These are phyloP conservation scores for Monosporascus ibericus DNA, from an alignment of 2,329 filamentous ascomycete species.

Conservation along the genomic window DNA sequence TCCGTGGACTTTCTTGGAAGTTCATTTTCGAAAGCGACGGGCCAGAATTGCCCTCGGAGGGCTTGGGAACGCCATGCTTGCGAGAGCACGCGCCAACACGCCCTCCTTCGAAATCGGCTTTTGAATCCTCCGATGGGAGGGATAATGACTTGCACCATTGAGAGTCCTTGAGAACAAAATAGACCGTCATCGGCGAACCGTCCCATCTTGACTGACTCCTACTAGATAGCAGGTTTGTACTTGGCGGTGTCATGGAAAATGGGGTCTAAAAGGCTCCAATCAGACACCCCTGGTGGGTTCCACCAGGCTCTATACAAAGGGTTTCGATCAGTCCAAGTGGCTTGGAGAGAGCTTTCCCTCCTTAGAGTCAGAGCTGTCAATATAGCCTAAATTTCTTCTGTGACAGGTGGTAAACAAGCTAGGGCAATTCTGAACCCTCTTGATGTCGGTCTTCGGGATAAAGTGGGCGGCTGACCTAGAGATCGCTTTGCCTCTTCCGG, in stretches of 20 bases:
- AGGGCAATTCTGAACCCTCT: slow-evolving; percentile 20
- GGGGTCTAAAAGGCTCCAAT: too few species aligned
- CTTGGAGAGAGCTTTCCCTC: too few species aligned
- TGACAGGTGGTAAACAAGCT: slow-evolving; percentile 25
- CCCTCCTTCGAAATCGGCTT: slow-evolving; percentile 8
- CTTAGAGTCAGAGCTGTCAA: too few species aligned
- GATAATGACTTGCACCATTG: neutral
- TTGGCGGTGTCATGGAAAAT: too few species aligned
- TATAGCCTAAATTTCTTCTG: too few species aligned
- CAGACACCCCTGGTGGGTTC: too few species aligned
- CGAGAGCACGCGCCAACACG: slow-evolving; percentile 25
- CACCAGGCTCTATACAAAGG: too few species aligned
- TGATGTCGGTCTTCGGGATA: slow-evolving; percentile 18
- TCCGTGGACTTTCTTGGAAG: slow-evolving; percentile 15
- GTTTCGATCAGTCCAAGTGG: too few species aligned
- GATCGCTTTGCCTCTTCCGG: neutral
- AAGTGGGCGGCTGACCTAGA: slow-evolving; percentile 11
- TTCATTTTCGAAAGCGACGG: slow-evolving; percentile 11
- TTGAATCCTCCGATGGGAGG: neutral
- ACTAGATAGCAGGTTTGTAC: slow-evolving; percentile 7
- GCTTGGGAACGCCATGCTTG: slow-evolving; percentile 16
- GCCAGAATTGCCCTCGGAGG: slow-evolving; percentile 16
- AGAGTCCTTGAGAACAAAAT: slow-evolving; percentile 4
- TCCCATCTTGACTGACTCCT: slow-evolving; percentile 10
- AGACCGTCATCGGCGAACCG: slow-evolving; percentile 8